Evolutionary conservation across 2,329 filamentous ascomycete genomes (phyloP).

Genomic region (Pochonia chlamydosporia): DNA sequence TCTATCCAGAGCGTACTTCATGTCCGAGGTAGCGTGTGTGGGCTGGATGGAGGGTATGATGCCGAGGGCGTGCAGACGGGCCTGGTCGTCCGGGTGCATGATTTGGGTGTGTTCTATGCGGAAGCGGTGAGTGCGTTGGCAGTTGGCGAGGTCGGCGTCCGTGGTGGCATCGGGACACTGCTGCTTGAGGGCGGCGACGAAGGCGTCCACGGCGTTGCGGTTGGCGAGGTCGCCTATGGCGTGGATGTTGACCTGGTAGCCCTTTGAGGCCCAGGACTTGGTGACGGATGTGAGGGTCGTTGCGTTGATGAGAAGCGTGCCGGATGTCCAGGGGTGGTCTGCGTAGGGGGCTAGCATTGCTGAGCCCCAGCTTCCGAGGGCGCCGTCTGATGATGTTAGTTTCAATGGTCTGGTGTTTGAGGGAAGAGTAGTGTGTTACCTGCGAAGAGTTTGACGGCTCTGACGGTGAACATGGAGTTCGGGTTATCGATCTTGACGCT

Average conservation of each 20-base stretch:
- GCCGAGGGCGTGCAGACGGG: conserved; percentile 49
- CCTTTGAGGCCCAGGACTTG: conserved; percentile 50
- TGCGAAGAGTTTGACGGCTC: conserved; percentile 64
- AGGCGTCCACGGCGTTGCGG: conserved; percentile 56
- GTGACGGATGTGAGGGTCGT: conserved; percentile 49
- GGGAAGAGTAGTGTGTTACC: conserved; percentile 30
- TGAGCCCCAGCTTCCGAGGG: conserved; percentile 65
- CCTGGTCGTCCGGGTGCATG: conserved; percentile 60
- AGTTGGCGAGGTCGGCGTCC: conserved; percentile 32
- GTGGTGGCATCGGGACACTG: conserved; percentile 39
- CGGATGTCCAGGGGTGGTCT: conserved; percentile 55
- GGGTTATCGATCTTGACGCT: conserved; percentile 36
- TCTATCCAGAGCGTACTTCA: conserved; percentile 57
- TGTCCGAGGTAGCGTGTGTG: conserved; percentile 67
- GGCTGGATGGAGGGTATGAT: conserved; percentile 66
- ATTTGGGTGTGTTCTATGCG: conserved; percentile 69
- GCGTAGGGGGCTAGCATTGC: conserved; percentile 66
- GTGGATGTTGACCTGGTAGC: conserved; percentile 67
- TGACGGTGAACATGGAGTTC: conserved; percentile 48
- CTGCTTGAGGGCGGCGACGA: conserved; percentile 48
- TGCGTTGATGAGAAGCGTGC: conserved; percentile 62
- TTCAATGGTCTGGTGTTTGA: background rate
- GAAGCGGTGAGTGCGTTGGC: conserved; percentile 52
- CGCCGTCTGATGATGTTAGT: conserved; percentile 48
- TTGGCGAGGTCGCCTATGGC: conserved; percentile 68